Percentiles rank a stretch among this genome's conserved stretches.
These are phyloP conservation scores for Avena sativa DNA, from an alignment of 176 grass and related monocot genomes.

Conservation along the genomic window DNA sequence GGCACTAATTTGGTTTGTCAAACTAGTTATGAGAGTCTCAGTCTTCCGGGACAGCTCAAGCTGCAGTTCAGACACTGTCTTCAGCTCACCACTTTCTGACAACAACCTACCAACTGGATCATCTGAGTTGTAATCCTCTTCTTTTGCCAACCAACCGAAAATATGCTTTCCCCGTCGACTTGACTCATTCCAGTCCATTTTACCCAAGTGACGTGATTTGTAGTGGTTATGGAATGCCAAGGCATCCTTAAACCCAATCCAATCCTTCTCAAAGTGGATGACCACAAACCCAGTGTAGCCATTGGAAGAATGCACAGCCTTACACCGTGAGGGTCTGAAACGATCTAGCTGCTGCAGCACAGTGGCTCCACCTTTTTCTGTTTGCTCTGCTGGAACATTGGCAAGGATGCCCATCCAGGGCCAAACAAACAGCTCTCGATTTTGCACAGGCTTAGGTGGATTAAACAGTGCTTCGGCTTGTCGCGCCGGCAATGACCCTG, in stretches of 20 bases:
- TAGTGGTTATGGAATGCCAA: slow-evolving; percentile 61
- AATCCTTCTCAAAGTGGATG: slow-evolving; percentile 56
- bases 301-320: slow-evolving; percentile 4
- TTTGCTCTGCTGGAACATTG: slow-evolving; percentile 48
- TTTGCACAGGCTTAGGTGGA: slow-evolving; percentile 38
- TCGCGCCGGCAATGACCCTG: not conserved
- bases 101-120: slow-evolving; percentile 51
- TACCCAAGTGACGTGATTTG: slow-evolving; percentile 45
- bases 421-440: slow-evolving; percentile 52
- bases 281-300: slow-evolving; percentile 46
- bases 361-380: slow-evolving; percentile 7
- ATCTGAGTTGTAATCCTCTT: slow-evolving; percentile 48
- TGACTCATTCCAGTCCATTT: slow-evolving; percentile 45
- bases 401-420: slow-evolving; percentile 66
- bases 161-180: not conserved
- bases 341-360: slow-evolving; percentile 42
- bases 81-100: slow-evolving; percentile 49
- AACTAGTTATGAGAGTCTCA: slow-evolving; percentile 49
- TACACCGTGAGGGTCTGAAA: slow-evolving; percentile 40
- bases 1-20: slow-evolving; percentile 49
- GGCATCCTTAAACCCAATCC: slow-evolving; percentile 67
- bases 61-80: slow-evolving; percentile 49
- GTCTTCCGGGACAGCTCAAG: slow-evolving; percentile 43
- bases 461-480: slow-evolving; percentile 5
- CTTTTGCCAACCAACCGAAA: slow-evolving; percentile 57